phyloP scores from a whole-genome alignment of 768 basidiomycete species.

The Termitomyces sp. region DNA sequence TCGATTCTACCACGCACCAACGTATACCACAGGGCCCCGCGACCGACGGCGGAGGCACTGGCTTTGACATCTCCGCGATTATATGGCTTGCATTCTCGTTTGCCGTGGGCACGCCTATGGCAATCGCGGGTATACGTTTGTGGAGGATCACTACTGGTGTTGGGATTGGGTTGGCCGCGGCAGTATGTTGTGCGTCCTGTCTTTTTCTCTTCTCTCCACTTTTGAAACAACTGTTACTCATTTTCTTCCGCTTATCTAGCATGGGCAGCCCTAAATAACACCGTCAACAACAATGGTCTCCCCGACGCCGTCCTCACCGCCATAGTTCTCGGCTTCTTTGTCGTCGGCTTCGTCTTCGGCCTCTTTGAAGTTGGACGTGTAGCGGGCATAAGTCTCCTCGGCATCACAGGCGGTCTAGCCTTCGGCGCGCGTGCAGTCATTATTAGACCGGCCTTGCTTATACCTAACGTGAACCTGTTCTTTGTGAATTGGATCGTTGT shows the following conservation, averaged over 20 bases:
- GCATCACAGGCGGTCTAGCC: conserved; percentile 50
- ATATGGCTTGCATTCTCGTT: conserved; percentile 56
- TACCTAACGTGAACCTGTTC: conserved; percentile 27
- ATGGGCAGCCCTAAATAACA: conserved; percentile 61
- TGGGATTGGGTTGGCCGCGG: conserved; percentile 44
- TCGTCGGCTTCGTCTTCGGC: conserved; percentile 46
- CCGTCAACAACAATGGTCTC: conserved; percentile 39
- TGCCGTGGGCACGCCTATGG: conserved; percentile 46
- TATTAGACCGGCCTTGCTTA: conserved; percentile 42
- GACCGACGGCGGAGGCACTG: conserved; percentile 50
- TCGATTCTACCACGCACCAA: conserved; percentile 37
- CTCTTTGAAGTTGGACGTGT: conserved; percentile 44
- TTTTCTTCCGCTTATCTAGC: conserved; percentile 24
- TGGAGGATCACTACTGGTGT: conserved; percentile 52
- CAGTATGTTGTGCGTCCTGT: conserved; percentile 35
- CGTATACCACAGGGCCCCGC: conserved; percentile 47
- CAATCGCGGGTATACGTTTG: conserved; percentile 50
- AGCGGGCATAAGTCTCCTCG: conserved; percentile 40
- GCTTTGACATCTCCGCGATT: conserved; percentile 40
- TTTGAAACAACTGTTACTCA: neutral
- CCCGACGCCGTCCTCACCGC: conserved; percentile 46
- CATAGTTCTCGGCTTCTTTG: conserved; percentile 44
- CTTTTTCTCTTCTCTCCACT: neutral
- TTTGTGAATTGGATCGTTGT: conserved; percentile 50
- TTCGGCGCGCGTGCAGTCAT: conserved; percentile 51